Evolutionary conservation across 345 rosid species (phyloP), one percentile per base, ranked within the genome.

Genomic region (Populus davidiana): DNA sequence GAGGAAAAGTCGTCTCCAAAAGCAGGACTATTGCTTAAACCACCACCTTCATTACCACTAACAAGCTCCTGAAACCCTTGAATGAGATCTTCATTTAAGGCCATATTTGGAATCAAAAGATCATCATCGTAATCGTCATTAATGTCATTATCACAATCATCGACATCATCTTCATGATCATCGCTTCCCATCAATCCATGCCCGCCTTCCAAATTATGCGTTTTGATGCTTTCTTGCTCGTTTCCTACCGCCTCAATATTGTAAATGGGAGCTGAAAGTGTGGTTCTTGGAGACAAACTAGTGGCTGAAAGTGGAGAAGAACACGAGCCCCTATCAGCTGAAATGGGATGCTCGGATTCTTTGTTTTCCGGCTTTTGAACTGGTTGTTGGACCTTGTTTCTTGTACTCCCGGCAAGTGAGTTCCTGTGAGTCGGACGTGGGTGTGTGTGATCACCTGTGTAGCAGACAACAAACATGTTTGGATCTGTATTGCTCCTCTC

Each of bases 401-500:
- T 86, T 18, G 95, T 90, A 36, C 91, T 95, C 2, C 99, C 98
- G 31, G 98, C 98, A 31, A 95, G 96, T 27, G 99, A 91, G 84
- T 91, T 93, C 81, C 96, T 90, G 85, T 95, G 97, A 39, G 92
- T 88, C 1, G 99, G 98, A 35, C 83, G 90, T 33, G 99, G 97
- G 76, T 95, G 99, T 54, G 84, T 85, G 82, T 95, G 99, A 33
- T 95, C 99, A 54, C 97, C 98, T 61, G 97, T 86, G 86, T 89
- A 95, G 71, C 89, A 90, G 20, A 95, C 88, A 52, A 87, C 82
- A 85, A 88, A 92, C 49, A 90, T 83, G 23, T 84, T 84, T 2
- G 92, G 91, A 80, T 95, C 94, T 27, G 78, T 68, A 47, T 82
- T 86, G 86, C 93, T 93, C 77, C 87, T 79, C 81, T 95, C 99